Evolutionary conservation across 2,329 filamentous ascomycete genomes (phyloP), one percentile per base, ranked within the genome.

Genomic region (Hirsutella rhossiliensis): DNA sequence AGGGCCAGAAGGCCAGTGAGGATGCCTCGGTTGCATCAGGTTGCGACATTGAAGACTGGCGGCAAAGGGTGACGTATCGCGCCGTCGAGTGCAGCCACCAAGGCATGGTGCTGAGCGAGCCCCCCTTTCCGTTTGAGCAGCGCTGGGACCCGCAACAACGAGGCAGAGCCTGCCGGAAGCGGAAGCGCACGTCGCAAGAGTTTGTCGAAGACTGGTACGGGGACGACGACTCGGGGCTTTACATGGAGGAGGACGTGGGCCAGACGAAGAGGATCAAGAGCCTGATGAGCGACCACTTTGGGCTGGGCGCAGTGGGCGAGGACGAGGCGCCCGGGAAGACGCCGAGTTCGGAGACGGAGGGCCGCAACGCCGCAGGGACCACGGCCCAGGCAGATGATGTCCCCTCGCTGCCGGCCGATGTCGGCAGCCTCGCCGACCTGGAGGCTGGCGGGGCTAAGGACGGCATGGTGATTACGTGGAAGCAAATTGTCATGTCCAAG

Each of bases 91-190:
- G 89, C 62, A 78, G 80, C 48, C 73, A 84, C n/a, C 75, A 84
- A 28, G 75, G 72, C 5, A 65, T 87, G 34, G 66, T 74, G 29
- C 68, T 94, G 39, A 84, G 76, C 43, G 75, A 85, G 30, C 89
- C 90, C 0, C 86, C 89, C 0, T 96, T 94, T 56, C 89, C 89
- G 0, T 96, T 96, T 60, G 71, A 84, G 15, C 88, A 96, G 60
- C 76, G 85, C 40, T 96, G 89, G 90, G 87, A 94, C 61, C 74
- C 77, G 4, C 82, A 87, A 48, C 84, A 89, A 54, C 65, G 66
- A 50, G 63, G 55, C 42, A 58, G 59, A 50, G 63, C 54, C 42
- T 57, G 59, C 2, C 56, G 53, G 5, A 67, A 67, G 51, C 64
- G 62, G 8, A 80, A 81, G 57, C 66, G 70, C 29, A 48, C 54